phyloP scores from a whole-genome alignment of 202 grass and related monocot genomes.

The Musa balbisiana region DNA sequence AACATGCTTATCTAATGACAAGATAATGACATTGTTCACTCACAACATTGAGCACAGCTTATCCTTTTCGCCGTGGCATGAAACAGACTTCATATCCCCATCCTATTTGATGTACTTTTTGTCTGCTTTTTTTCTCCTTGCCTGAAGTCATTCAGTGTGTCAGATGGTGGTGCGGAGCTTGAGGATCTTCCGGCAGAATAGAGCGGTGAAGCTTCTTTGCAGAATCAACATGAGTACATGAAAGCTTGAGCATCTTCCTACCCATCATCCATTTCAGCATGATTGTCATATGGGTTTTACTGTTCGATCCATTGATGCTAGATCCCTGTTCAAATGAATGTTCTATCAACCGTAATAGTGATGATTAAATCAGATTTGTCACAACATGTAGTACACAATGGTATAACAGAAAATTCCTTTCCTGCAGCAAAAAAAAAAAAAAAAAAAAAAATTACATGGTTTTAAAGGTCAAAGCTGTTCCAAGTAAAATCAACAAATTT shows the following conservation, averaged over 20 bases:
- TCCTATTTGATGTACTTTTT: background rate
- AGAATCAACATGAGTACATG: constrained; percentile 37
- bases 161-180: background rate
- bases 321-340: constrained; percentile 38
- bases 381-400: background rate
- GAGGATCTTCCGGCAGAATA: constrained; percentile 27
- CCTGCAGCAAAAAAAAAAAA: background rate
- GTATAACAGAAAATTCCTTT: background rate
- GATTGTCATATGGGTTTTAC: constrained; percentile 96
- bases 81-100: background rate
- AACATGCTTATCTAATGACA: background rate
- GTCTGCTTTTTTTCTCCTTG: background rate
- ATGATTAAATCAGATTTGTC: background rate
- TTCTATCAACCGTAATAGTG: background rate
- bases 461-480: background rate
- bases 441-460: background rate
- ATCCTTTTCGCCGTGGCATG: background rate
- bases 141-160: background rate
- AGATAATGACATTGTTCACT: background rate
- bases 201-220: constrained; percentile 57
- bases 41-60: background rate
- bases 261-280: constrained; percentile 92
- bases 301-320: constrained; percentile 56
- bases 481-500: background rate
- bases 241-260: constrained; percentile 50